Conservation (phyloP, 129 eudicot genomes). For the Sambucus nigra region DNA sequence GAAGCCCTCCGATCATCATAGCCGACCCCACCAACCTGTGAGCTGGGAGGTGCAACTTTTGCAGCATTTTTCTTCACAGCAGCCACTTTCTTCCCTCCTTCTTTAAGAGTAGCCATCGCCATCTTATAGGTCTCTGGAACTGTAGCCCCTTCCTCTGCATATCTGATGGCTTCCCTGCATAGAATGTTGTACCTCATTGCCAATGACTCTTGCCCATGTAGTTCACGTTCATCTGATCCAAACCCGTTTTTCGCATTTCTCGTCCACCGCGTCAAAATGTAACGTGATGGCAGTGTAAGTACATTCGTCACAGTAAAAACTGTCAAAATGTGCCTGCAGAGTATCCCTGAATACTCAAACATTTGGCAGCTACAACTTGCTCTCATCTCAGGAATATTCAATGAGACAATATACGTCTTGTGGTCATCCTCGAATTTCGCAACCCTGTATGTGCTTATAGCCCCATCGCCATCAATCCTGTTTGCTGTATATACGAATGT, state of each 20-base stretch:
- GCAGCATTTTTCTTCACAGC: conserved; percentile 47
- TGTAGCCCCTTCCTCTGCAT: conserved; percentile 74
- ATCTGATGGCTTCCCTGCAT: conserved; percentile 62
- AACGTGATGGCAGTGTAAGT: conserved; percentile 75
- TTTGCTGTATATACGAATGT: conserved; percentile 91
- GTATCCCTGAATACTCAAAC: conserved; percentile 82
- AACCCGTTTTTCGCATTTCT: conserved; percentile 51
- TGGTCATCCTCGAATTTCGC: conserved; percentile 83
- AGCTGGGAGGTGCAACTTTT: conserved; percentile 41
- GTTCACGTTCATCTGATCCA: conserved; percentile 39
- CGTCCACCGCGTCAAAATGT: conserved; percentile 82
- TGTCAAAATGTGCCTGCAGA: conserved; percentile 81
- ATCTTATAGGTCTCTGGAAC: conserved; percentile 51
- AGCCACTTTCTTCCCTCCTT: conserved; percentile 60
- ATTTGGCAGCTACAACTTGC: conserved; percentile 85
- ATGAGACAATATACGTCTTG: conserved; percentile 56
- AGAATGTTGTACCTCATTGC: conserved; percentile 45
- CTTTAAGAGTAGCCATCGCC: conserved; percentile 52
- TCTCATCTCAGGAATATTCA: conserved; percentile 47
- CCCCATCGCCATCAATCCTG: conserved; percentile 61
- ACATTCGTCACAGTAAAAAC: conserved; percentile 88
- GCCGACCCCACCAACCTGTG: conserved; percentile 39
- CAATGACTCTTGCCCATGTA: conserved; percentile 43
- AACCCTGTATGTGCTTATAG: conserved; percentile 67
- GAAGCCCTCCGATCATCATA: conserved; percentile 50